Percentiles rank a stretch among this genome's conserved stretches.
Evolutionary conservation across 2,329 filamentous ascomycete species (phyloP).

Genomic region (Cercospora citrullina): DNA sequence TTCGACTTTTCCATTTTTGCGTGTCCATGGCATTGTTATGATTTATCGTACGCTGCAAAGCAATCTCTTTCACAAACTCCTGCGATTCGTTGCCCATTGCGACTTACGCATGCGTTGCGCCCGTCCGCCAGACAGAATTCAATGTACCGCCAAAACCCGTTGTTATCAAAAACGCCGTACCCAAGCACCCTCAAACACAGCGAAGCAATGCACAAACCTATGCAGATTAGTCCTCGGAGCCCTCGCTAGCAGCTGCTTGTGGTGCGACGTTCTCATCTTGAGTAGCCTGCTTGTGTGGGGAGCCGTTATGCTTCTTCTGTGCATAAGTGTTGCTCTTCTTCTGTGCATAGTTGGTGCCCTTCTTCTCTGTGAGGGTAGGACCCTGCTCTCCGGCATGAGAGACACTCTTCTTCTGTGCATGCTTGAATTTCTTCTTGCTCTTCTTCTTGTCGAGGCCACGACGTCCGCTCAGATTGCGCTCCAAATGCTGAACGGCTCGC

Average conservation of each 20-base stretch:
- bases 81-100: constrained; percentile 1
- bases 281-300: background rate
- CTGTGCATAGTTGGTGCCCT: background rate
- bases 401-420: background rate
- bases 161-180: constrained; percentile 6
- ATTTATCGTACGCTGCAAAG: constrained; percentile 15
- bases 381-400: background rate
- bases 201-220: background rate
- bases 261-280: constrained; percentile 2
- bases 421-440: background rate
- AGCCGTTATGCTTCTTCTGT: constrained; percentile 3
- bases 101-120: background rate
- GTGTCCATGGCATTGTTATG: background rate
- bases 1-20: background rate
- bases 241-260: background rate
- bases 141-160: constrained; percentile 3
- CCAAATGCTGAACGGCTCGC: background rate
- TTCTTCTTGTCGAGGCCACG: constrained; percentile 5
- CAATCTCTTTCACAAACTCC: constrained; percentile 6
- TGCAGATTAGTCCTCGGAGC: background rate
- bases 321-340: background rate
- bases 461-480: constrained; percentile 1
- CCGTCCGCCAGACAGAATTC: constrained; percentile 2
- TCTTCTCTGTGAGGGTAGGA: background rate
- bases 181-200: background rate